Percentiles rank a stretch among this genome's conserved stretches.
phyloP scores from a whole-genome alignment of 495 filamentous ascomycete species.

The Podospora tetraspora region DNA sequence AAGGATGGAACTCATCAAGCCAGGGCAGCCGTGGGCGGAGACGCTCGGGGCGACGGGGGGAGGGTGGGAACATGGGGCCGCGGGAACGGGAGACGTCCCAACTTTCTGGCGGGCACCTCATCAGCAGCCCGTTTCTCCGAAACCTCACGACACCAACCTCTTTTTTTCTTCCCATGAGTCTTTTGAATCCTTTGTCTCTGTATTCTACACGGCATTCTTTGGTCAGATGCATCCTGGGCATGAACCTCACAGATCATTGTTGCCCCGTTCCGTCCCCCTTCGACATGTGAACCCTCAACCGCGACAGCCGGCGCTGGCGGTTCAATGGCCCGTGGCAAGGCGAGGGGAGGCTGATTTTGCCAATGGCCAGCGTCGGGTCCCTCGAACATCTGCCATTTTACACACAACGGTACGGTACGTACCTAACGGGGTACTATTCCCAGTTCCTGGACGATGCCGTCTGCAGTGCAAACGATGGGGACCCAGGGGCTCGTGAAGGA shows the following conservation, averaged over 20 bases:
- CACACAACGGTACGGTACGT: neutral
- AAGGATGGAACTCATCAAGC: slow-evolving; percentile 11
- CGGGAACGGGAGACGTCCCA: slow-evolving; percentile 31
- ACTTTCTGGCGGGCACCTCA: slow-evolving; percentile 26
- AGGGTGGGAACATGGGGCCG: slow-evolving; percentile 25
- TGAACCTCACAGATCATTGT: neutral
- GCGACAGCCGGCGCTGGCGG: neutral
- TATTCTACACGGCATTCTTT: neutral
- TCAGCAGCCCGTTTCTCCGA: slow-evolving; percentile 27
- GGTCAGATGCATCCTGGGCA: neutral
- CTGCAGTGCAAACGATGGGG: neutral
- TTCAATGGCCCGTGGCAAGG: neutral
- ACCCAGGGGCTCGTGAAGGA: neutral
- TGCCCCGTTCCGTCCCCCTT: neutral
- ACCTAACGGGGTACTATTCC: neutral
- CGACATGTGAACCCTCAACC: neutral
- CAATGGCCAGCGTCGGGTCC: neutral
- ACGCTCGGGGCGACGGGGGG: slow-evolving; percentile 19
- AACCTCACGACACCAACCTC: slow-evolving; percentile 14
- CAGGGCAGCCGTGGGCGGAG: slow-evolving; percentile 17
- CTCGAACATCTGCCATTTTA: neutral
- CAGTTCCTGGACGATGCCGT: neutral
- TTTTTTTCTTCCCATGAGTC: no score
- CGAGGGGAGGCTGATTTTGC: slow-evolving; percentile 10
- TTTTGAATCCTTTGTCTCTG: neutral